phyloP scores from a whole-genome alignment of 352 stramenopile genomes.

The Phytopythium mirpurense region DNA sequence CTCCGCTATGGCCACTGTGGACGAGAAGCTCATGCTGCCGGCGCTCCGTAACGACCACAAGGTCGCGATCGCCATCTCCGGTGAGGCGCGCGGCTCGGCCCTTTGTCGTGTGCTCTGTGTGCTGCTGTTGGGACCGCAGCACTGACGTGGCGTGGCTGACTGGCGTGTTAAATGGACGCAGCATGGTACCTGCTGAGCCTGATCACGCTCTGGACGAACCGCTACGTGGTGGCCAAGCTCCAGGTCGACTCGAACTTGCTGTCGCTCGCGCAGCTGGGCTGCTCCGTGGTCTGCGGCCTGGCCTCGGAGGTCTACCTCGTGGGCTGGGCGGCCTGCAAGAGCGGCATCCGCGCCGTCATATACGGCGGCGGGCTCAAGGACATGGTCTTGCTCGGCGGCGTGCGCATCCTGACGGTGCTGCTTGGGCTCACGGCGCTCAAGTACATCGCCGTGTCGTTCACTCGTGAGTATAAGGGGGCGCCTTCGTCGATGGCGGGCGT shows the following conservation, averaged over 20 bases:
- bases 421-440: slow-evolving; percentile 87
- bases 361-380: slow-evolving; percentile 65
- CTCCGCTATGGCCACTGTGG: background rate
- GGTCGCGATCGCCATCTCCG: slow-evolving; percentile 51
- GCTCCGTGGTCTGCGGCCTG: slow-evolving; percentile 72
- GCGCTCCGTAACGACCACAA: slow-evolving; percentile 40
- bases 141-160: background rate
- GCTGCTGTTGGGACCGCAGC: too few species aligned
- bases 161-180: slow-evolving; percentile 12
- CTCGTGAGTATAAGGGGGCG: too few species aligned
- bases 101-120: background rate
- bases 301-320: slow-evolving; percentile 68
- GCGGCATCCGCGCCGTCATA: slow-evolving; percentile 39
- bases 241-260: slow-evolving; percentile 73
- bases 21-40: slow-evolving; percentile 21
- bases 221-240: slow-evolving; percentile 73
- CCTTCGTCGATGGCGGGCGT: too few species aligned
- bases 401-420: slow-evolving; percentile 86
- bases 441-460: slow-evolving; percentile 91
- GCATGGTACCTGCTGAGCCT: slow-evolving; percentile 80
- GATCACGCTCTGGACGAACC: slow-evolving; percentile 80
- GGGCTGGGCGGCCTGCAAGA: slow-evolving; percentile 54
- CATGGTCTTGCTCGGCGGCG: slow-evolving; percentile 74
- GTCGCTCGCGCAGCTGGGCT: slow-evolving; percentile 69
- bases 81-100: slow-evolving; percentile 18